Base-by-base conservation (phyloP, 2,329 filamentous ascomycete genomes). In the Cladosporium oxysporum region DNA sequence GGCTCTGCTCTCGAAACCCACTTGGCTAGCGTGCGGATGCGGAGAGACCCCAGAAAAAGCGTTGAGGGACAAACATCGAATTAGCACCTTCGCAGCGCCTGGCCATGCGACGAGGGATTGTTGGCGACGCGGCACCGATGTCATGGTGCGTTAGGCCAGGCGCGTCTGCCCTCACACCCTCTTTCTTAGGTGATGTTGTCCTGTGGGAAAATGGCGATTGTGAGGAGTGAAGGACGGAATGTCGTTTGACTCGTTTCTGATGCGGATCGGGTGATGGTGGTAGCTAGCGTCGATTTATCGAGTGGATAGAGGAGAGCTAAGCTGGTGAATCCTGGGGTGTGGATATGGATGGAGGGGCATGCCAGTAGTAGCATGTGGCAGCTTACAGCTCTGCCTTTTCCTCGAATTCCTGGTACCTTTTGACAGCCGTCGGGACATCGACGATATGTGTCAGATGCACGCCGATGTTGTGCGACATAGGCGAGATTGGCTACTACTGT, bases 41-140 rank as follows among this genome's bases (percentile, higher is more conserved):
- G 52, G 52, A 55, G 52, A 55, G 52, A 59, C 57, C 57, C 57
- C 57, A 59, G 57, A 47, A 59, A 59, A 59, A 59, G 57, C 57
- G 57, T 59, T 59, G 57, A 59, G 57, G 57, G 28, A 44, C 57
- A 47, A 59, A 29, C 23, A 59, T 28, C 52, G 52, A 55, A 29
- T 47, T 23, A 28, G 57, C 57, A 44, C 37, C 33, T 28, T 23
- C 29, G 29, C 29, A 29, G 26, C 41, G 41, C n/a, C 55, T n/a
- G 12, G 57, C 57, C 57, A 59, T 59, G 57, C 57, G 57, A 59
- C 37, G 57, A n/a, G 21, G n/a, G 41, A 47, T 47, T 47, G 41
- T 47, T 47, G 41, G 57, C 33, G 57, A 18, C 37, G 41, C 57
- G 57, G 37, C 57, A 59, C 33, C 57, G 57, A 59, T 59, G 33